phyloP scores from a whole-genome alignment of 495 filamentous ascomycete species.

The Xylaria acuta region DNA sequence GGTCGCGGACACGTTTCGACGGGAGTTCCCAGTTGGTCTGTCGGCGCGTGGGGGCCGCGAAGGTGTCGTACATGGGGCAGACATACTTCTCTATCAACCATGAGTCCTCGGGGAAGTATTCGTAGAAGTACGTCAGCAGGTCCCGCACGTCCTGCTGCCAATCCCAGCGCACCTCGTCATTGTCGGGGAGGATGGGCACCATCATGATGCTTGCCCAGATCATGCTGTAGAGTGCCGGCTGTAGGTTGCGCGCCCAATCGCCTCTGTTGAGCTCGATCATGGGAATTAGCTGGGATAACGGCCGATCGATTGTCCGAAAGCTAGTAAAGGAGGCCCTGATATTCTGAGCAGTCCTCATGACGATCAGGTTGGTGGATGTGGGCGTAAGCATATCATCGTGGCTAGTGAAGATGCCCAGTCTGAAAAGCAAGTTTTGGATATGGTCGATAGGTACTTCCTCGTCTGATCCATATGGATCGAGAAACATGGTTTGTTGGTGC shows the following conservation, averaged over 20 bases:
- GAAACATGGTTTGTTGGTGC: constrained; percentile 66
- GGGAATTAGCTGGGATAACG: constrained; percentile 38
- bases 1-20: constrained; percentile 40
- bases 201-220: constrained; percentile 79
- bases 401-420: constrained; percentile 65
- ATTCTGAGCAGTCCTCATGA: constrained; percentile 79
- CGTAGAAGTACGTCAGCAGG: constrained; percentile 69
- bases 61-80: constrained; percentile 60
- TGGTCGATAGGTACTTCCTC: constrained; percentile 66
- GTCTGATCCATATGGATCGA: constrained; percentile 81
- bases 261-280: constrained; percentile 46
- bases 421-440: constrained; percentile 64
- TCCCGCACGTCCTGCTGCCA: constrained; percentile 59
- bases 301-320: constrained; percentile 42
- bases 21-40: constrained; percentile 41
- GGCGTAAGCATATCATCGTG: constrained; percentile 64
- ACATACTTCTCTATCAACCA: constrained; percentile 70
- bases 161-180: constrained; percentile 44
- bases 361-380: constrained; percentile 67
- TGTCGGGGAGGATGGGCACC: constrained; percentile 46
- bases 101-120: constrained; percentile 73
- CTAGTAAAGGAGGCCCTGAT: constrained; percentile 63
- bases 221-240: constrained; percentile 73
- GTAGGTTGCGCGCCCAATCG: constrained; percentile 58
- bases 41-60: constrained; percentile 33